Percentiles rank a stretch among this genome's conserved stretches.
phyloP scores from a whole-genome alignment of 169 alveolate genomes.

The Plasmodium chabaudi region DNA sequence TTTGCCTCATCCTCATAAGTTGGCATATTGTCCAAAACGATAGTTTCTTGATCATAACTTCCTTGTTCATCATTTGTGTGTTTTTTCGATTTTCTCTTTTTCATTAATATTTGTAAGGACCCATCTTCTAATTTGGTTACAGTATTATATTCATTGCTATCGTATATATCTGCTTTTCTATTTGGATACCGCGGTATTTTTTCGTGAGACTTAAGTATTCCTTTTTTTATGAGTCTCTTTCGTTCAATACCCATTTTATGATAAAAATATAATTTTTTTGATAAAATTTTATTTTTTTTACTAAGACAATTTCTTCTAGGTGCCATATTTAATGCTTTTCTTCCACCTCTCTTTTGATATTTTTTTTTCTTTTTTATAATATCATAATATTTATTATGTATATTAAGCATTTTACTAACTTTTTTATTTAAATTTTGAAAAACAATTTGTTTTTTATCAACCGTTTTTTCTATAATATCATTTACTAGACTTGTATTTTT shows the following conservation, averaged over 20 bases:
- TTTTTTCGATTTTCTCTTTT: constrained; percentile 71
- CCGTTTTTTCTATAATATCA: constrained; percentile 65
- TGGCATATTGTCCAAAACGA: constrained; percentile 73
- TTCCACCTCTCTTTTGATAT: constrained; percentile 64
- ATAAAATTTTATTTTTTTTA: constrained; percentile 68
- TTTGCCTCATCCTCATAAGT: constrained; percentile 72
- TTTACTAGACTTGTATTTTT: constrained; percentile 46
- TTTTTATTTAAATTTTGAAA: constrained; percentile 75
- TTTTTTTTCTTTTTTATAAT: constrained; percentile 59
- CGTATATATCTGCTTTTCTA: constrained; percentile 69
- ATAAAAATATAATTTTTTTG: constrained; percentile 75
- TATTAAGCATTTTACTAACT: constrained; percentile 68
- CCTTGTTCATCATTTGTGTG: constrained; percentile 8
- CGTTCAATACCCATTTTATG: constrained; percentile 69
- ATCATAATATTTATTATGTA: constrained; percentile 68
- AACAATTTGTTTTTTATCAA: constrained; percentile 55
- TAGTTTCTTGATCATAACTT: constrained; percentile 54
- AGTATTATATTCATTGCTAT: constrained; percentile 70
- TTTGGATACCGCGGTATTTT: constrained; percentile 75
- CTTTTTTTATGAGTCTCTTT: constrained; percentile 68
- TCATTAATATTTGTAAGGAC: constrained; percentile 54
- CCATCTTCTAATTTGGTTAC: constrained; percentile 60
- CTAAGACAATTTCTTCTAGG: constrained; percentile 76
- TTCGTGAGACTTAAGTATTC: constrained; percentile 60
- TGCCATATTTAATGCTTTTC: constrained; percentile 64